Conservation (phyloP, 768 basidiomycete species). For the Tylopilus sp. region DNA sequence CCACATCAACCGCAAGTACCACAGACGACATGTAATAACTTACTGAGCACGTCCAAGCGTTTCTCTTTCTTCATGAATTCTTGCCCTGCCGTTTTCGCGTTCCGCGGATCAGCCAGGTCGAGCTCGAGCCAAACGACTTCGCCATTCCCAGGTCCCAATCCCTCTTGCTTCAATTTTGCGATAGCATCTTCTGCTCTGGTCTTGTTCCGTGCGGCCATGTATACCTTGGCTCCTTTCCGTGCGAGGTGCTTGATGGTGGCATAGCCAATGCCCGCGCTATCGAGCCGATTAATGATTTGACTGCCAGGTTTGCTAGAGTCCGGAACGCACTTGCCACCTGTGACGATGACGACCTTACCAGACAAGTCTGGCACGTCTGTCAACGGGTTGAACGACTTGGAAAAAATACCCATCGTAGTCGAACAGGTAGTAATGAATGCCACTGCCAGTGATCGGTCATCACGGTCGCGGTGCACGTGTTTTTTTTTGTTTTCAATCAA, state of each 20-base stretch:
- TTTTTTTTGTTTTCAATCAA: too few species aligned
- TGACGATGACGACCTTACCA: constrained; percentile 49
- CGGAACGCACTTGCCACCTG: constrained; percentile 49
- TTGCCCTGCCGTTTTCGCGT: constrained; percentile 46
- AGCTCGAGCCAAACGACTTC: constrained; percentile 48
- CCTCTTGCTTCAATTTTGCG: constrained; percentile 41
- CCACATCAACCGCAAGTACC: neutral
- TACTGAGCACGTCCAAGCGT: constrained; percentile 54
- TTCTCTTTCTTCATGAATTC: constrained; percentile 48
- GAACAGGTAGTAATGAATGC: too few species aligned
- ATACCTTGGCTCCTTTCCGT: constrained; percentile 54
- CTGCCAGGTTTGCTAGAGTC: too few species aligned
- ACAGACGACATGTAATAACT: constrained; percentile 1
- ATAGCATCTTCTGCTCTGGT: constrained; percentile 46
- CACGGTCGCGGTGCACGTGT: too few species aligned
- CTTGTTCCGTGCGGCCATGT: constrained; percentile 52
- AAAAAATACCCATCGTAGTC: constrained; percentile 15
- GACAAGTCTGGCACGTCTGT: constrained; percentile 36
- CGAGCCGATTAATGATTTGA: neutral
- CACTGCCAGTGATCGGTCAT: too few species aligned
- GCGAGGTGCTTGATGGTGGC: constrained; percentile 51
- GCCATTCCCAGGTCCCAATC: constrained; percentile 43
- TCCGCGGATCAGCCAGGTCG: constrained; percentile 47
- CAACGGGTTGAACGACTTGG: constrained; percentile 32
- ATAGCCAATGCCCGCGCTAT: constrained; percentile 49